These are phyloP conservation scores for Pseudoscleropodium purum DNA, from an alignment of 225 moss, liverwort and hornwort species.

Conservation along the genomic window DNA sequence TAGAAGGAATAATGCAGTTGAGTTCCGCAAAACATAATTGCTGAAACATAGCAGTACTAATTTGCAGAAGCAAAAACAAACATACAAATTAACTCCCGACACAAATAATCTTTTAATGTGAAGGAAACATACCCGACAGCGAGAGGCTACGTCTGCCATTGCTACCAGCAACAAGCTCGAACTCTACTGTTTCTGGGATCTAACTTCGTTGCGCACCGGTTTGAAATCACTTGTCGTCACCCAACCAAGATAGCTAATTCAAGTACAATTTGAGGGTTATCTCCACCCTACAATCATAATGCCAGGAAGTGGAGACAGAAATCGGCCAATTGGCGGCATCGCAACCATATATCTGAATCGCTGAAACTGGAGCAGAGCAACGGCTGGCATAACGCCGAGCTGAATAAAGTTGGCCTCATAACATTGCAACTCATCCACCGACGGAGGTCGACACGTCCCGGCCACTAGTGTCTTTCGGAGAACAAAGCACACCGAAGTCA, in stretches of 20 bases:
- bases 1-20: background rate
- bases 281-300: conserved; percentile 20
- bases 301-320: conserved; percentile 29
- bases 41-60: background rate
- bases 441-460: background rate
- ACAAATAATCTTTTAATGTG: background rate
- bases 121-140: conserved; percentile 42
- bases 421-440: conserved; percentile 18
- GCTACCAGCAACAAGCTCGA: conserved; percentile 2
- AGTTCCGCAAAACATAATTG: background rate
- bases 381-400: conserved; percentile 18
- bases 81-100: background rate
- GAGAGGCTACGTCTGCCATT: conserved; percentile 49
- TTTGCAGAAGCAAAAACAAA: background rate
- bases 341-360: conserved; percentile 10
- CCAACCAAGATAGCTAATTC: conserved; percentile 8
- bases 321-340: conserved; percentile 42
- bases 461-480: background rate
- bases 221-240: background rate
- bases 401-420: conserved; percentile 14
- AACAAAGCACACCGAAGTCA: background rate
- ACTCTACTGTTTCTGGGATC: background rate
- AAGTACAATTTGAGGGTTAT: conserved; percentile 1
- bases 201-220: background rate
- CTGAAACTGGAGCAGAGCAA: conserved; percentile 15